Base-by-base conservation (phyloP, 257 asterid species). In the Jaltomata sinuosa region DNA sequence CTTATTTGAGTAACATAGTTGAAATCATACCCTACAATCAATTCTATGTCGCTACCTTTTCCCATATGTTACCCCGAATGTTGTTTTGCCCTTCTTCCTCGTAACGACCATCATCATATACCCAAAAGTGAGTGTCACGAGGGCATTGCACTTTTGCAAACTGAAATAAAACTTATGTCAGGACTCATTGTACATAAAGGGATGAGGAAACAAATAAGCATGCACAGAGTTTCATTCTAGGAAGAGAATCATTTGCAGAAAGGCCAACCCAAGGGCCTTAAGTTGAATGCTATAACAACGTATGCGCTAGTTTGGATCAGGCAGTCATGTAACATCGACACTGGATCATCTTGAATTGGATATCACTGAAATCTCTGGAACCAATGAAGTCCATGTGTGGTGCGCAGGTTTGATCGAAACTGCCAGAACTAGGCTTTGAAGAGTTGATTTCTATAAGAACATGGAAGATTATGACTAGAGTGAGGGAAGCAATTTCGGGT, bases 81-180 rank as follows among this genome's bases (percentile, higher is more conserved):
- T 96, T 96, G 87, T 96, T 96, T 90, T 94, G 99, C 62, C 99
- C 99, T 94, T 96, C 99, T 87, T 96, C 98, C 90, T 96, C 99
- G 52, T 96, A 96, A 47, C 97, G 96, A 21, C 99, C 99, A 86
- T 96, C 99, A 87, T 96, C 97, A 84, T 96, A 96, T 83, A 96
- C 97, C 99, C 99, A 94, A 85, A 96, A 96, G 88, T 96, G 99
- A 80, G 99, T 96, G 87, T 96, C 98, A 65, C 99, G 98, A 84
- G 98, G 99, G 79, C 99, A 96, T 80, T 96, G 99, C 85, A 94
- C 98, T 18, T 92, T 92, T 69, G 98, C 99, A 80, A 96, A 92
- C 99, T 96, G 94, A 84, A 84, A 67, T 18, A 42, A 50, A 50
- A 49, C 40, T 27, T 50, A 49, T 1, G 45, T 77, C 18, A 77